Base-by-base conservation (phyloP, 768 basidiomycete species). In the Boletus barrowsii region DNA sequence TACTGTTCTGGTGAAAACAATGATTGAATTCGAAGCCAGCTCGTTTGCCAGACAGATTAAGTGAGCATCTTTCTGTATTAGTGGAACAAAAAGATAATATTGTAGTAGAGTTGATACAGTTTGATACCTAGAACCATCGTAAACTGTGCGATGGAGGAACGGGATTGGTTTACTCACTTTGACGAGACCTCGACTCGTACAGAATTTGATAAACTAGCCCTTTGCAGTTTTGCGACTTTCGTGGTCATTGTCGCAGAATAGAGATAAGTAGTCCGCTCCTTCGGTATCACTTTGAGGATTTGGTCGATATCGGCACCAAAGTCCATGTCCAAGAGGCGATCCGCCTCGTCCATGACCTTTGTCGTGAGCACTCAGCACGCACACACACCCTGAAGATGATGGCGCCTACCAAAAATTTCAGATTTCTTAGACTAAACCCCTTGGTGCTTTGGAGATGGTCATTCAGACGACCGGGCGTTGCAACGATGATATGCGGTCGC, bases 161-260 rank as follows among this genome's bases (percentile, higher is more conserved):
- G 15, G 47, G 10, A 43, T 15, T 13, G 7, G 14, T 30, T 39
- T 41, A 69, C 87, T 62, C 71, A 94, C 94, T 96, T 98, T 65
- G 88, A 82, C 8, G 90, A 88, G 3, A 98, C 93, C 70, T 98
- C 95, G 2, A 98, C 85, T 60, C 89, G 82, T 24, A 95, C 84
- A n/a, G 97, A 97, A 66, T 96, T 94, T 32, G 83, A 82, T 66
- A 98, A 76, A 76, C 92, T 94, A 32, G 97, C 95, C 49, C 96
- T 76, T 69, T 98, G 96, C 11, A 99, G 78, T 72, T 98, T 98
- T 11, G 90, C 93, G 4, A 99, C 93, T 73, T 98, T 98, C 14
- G 93, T 93, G 11, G 97, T 96, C 96, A 99, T 98, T 20, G 96
- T 98, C 7, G 96, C 97, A 13, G 96, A 98, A 75, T 94, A 99